These are phyloP conservation scores for Claviceps quebecensis DNA, from an alignment of 2,329 filamentous ascomycete genomes.

Conservation along the genomic window DNA sequence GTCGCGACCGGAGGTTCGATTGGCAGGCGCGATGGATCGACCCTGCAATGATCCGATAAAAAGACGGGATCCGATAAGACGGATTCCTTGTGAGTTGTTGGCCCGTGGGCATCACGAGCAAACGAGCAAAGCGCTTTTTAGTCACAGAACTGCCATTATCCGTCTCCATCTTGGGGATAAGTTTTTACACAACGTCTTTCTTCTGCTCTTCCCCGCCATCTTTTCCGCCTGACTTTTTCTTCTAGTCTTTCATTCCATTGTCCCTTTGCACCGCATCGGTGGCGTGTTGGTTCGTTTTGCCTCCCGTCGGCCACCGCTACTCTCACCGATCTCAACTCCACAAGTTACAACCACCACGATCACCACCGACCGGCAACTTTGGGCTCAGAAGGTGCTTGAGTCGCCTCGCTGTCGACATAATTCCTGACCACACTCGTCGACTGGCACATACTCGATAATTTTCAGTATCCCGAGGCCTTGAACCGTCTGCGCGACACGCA, in stretches of 20 bases:
- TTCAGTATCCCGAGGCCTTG: neutral
- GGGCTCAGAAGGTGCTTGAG: neutral
- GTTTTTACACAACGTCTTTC: too few relatives aligned
- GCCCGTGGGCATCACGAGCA: neutral
- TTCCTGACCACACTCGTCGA: neutral
- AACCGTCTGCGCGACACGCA: neutral
- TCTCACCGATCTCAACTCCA: too few relatives aligned
- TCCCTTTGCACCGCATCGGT: neutral
- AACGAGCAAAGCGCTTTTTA: neutral
- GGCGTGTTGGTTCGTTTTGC: neutral
- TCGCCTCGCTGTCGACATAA: neutral
- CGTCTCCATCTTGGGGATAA: neutral
- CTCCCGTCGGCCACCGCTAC: too few relatives aligned
- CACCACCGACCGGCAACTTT: neutral
- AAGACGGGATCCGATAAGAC: neutral
- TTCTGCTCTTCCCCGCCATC: neutral
- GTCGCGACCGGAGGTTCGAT: too few relatives aligned
- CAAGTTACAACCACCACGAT: neutral
- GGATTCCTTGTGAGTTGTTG: too few relatives aligned
- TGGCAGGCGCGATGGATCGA: too few relatives aligned
- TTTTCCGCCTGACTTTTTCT: neutral
- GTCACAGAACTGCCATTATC: neutral
- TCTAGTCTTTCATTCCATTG: neutral
- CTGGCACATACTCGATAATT: neutral
- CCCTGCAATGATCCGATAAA: constrained; percentile 4